Evolutionary conservation across 2,329 filamentous ascomycete genomes (phyloP).

Genomic region (Pseudocercospora musae): DNA sequence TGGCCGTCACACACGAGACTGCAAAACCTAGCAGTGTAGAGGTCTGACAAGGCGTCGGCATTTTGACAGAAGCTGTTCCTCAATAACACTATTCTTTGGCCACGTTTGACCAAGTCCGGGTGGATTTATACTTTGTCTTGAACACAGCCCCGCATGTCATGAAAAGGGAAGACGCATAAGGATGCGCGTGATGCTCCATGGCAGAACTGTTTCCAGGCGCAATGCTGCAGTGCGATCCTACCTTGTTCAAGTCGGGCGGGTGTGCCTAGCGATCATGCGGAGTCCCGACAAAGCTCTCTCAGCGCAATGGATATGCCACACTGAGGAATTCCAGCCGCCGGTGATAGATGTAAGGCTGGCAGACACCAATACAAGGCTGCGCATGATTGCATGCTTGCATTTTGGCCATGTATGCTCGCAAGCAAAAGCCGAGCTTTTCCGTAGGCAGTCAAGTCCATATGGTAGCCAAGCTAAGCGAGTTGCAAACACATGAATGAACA

Average conservation of each 20-base stretch:
- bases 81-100: not conserved
- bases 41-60: not conserved
- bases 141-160: constrained; percentile 30
- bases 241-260: not conserved
- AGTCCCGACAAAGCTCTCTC: not conserved
- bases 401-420: not conserved
- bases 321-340: not conserved
- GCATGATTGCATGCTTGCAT: not conserved
- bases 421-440: not conserved
- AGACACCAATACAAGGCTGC: not conserved
- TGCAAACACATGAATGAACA: not conserved
- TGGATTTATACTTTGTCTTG: not conserved
- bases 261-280: constrained; percentile 16
- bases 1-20: not conserved
- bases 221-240: not conserved
- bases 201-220: not conserved
- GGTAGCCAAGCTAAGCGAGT: not conserved
- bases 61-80: not conserved
- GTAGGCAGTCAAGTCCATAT: not conserved
- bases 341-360: not conserved
- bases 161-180: constrained; percentile 2
- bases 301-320: too few species aligned
- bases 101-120: not conserved
- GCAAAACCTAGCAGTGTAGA: not conserved
- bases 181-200: constrained; percentile 3